Evolutionary conservation across 1,284 basidiomycete genomes (phyloP).

Genomic region (Apiotrichum porosum): DNA sequence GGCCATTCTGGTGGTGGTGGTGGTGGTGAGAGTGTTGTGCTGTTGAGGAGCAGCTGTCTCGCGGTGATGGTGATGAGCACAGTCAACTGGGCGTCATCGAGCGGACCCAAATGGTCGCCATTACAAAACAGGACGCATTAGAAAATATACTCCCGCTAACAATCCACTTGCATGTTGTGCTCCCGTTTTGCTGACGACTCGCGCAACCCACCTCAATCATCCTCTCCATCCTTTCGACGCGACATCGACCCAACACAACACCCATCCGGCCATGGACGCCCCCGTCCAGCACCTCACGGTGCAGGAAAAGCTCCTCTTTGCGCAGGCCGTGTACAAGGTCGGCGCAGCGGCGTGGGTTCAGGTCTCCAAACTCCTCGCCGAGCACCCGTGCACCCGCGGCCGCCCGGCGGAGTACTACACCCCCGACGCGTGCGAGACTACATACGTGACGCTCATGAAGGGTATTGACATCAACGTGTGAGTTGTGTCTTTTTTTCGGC

Average conservation of each 20-base stretch:
- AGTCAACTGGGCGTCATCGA: too few relatives aligned
- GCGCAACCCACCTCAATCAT: too few relatives aligned
- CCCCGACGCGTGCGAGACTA: slow-evolving; percentile 60
- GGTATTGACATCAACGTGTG: slow-evolving; percentile 65
- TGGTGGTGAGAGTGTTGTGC: background rate
- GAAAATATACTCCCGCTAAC: too few relatives aligned
- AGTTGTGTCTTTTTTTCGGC: slow-evolving; percentile 22
- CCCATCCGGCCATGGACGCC: background rate
- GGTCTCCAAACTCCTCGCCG: slow-evolving; percentile 62
- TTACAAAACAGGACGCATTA: too few relatives aligned
- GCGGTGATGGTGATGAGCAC: too few relatives aligned
- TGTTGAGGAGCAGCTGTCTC: background rate
- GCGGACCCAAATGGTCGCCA: background rate
- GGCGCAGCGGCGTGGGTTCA: slow-evolving; percentile 68
- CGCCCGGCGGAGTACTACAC: slow-evolving; percentile 64
- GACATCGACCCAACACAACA: too few relatives aligned
- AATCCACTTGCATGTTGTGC: too few relatives aligned
- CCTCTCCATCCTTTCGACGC: too few relatives aligned
- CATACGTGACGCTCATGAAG: slow-evolving; percentile 64
- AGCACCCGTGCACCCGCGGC: slow-evolving; percentile 50
- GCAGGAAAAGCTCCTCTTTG: slow-evolving; percentile 60
- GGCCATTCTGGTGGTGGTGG: slow-evolving; percentile 18
- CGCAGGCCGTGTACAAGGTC: slow-evolving; percentile 77
- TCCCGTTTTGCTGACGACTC: too few relatives aligned
- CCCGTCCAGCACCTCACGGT: slow-evolving; percentile 29